phyloP scores from a whole-genome alignment of 2,329 filamentous ascomycete species.

The Sarocladium kiliense region DNA sequence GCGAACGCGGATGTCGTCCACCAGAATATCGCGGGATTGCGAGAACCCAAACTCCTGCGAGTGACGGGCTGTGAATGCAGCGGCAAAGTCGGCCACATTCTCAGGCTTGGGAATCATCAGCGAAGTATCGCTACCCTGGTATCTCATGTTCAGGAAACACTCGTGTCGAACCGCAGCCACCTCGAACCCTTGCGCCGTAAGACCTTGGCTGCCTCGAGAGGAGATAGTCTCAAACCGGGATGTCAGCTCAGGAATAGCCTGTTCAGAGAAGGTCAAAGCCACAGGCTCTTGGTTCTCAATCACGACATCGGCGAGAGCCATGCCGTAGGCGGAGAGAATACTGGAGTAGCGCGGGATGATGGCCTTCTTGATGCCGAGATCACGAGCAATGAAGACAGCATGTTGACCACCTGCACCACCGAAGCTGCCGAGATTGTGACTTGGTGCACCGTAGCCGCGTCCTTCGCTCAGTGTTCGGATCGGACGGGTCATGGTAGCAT shows the following conservation, averaged over 20 bases:
- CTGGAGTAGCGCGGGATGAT: conserved; percentile 28
- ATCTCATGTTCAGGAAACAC: conserved; percentile 38
- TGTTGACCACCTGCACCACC: conserved; percentile 21
- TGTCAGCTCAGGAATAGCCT: conserved; percentile 15
- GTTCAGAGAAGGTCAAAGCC: conserved; percentile 9
- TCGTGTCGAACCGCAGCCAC: conserved; percentile 35
- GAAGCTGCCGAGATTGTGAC: conserved; percentile 22
- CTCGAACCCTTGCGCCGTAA: conserved; percentile 33
- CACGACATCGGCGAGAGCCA: conserved; percentile 27
- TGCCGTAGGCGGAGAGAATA: conserved; percentile 30
- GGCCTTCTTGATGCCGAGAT: conserved; percentile 24
- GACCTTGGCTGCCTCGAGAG: conserved; percentile 21
- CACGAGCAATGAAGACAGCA: conserved; percentile 24
- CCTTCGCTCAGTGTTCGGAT: conserved; percentile 38
- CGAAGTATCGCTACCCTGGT: conserved; percentile 35
- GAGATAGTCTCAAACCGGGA: conserved; percentile 20
- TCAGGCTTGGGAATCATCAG: conserved; percentile 31
- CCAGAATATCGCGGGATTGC: conserved; percentile 30
- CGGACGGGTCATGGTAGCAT: conserved; percentile 69
- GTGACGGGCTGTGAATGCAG: conserved; percentile 29
- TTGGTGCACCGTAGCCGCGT: conserved; percentile 18
- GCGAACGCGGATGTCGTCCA: conserved; percentile 38
- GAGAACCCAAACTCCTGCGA: conserved; percentile 37
- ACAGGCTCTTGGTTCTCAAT: conserved; percentile 24
- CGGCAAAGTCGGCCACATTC: conserved; percentile 23